These are phyloP conservation scores for Sesbania bispinosa DNA, from an alignment of 306 rosid species.

Conservation along the genomic window DNA sequence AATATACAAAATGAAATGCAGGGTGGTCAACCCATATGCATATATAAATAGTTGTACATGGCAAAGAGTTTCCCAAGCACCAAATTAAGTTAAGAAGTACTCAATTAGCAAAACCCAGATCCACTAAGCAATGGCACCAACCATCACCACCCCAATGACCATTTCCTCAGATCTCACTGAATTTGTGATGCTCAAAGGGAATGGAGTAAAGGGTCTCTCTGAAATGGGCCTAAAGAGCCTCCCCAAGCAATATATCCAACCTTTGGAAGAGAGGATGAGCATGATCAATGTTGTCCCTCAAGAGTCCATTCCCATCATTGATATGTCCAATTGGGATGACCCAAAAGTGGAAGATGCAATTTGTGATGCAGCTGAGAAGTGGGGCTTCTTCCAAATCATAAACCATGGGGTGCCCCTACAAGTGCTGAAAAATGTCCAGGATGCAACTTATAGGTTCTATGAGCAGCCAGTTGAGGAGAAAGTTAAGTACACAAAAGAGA, in stretches of 20 bases:
- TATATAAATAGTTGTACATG: background rate
- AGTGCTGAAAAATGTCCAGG: slow-evolving; percentile 41
- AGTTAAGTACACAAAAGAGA: slow-evolving; percentile 37
- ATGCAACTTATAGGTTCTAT: slow-evolving; percentile 53
- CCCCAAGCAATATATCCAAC: slow-evolving; percentile 55
- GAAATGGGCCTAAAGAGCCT: slow-evolving; percentile 45
- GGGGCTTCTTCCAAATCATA: slow-evolving; percentile 61
- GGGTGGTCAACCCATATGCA: background rate
- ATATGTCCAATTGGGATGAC: slow-evolving; percentile 44
- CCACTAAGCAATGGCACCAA: background rate
- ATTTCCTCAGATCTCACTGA: slow-evolving; percentile 24
- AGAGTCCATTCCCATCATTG: slow-evolving; percentile 52
- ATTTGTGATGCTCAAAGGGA: slow-evolving; percentile 43
- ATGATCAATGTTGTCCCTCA: background rate
- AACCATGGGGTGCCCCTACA: slow-evolving; percentile 55
- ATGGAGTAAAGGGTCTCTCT: slow-evolving; percentile 61
- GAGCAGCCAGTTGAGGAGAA: slow-evolving; percentile 42
- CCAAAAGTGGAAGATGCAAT: slow-evolving; percentile 31
- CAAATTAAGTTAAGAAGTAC: background rate
- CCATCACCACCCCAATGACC: background rate
- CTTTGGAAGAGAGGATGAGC: slow-evolving; percentile 38
- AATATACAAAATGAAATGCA: background rate
- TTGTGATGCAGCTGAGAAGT: slow-evolving; percentile 58
- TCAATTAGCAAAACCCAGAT: background rate
- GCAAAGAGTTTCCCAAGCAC: background rate